Evolutionary conservation across 2,329 filamentous ascomycete genomes (phyloP), one percentile per base, ranked within the genome.

Genomic region (Exophiala alcalophila): DNA sequence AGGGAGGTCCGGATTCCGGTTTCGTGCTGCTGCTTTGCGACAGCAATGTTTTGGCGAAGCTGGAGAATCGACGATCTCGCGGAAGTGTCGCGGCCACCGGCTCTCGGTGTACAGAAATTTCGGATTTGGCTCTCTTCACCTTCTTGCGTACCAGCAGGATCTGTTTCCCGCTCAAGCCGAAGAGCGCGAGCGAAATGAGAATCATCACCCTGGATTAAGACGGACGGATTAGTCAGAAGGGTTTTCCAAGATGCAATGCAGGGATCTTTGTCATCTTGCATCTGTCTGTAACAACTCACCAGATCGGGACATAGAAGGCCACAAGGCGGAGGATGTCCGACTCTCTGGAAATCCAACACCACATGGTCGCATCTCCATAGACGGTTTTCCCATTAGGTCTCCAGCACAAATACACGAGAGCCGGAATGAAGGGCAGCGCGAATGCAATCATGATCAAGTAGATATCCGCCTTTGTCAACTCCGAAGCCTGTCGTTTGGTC

Each of bases 331-430:
- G 29, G 16, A 47, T 42, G 11, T 38, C 38, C 8, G 32, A 36
- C 34, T 50, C 47, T 23, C 26, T 29, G 14, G 41, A 29, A n/a
- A 50, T 50, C 47, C 47, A 50, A 25, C 47, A 50, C 47, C 47
- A 50, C 31, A 42, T 18, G 3, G 47, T 50, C 20, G 47, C 47
- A 16, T 45, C 42, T 4, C 47, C 47, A 23, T 50, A 50, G 12
- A 50, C 34, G 3, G 47, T 33, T 24, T 29, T 25, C 5, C 47
- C 47, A 33, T 50, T 18, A 9, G 47, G 47, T 20, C 43, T 42
- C 47, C 47, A 50, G 23, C 31, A 40, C 18, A 50, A 30, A 30
- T 46, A 50, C 3, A 42, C 39, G 28, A 50, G 38, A 7, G 47
- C 47, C 14, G 47, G 39, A 18, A 42, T 38, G 19, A 38, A 40